Evolutionary conservation across 2,329 filamentous ascomycete species (phyloP), one percentile per base, ranked within the genome.

Genomic region (Colletotrichum gigasporum): DNA sequence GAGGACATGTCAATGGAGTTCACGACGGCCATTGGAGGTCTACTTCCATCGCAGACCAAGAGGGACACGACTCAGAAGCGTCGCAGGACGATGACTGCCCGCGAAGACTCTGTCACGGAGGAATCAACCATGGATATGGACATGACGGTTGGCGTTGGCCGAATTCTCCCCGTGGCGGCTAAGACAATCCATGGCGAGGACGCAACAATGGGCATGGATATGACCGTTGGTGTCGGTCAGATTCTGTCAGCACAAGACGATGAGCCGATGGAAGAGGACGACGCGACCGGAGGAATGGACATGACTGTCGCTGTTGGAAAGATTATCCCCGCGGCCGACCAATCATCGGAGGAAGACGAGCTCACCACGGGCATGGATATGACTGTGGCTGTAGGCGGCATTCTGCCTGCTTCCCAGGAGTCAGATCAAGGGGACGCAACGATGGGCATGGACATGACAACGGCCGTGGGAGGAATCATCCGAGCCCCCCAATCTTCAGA

Each of bases 1-100:
- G 88, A 90, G 68, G 91, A 94, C 44, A 88, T 93, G 82, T 92
- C 91, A 0, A 94, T 94, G 90, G 91, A 94, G 70, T 83, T 94
- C 62, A 92, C 90, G 1, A 86, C 87, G 2, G 87, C 88, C 30
- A 83, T 90, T 67, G 88, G 88, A 0, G 82, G 84, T 16, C 76
- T 90, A 0, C 71, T 89, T 5, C 70, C 74, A 14, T 67, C 71
- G 51, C 72, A 68, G 12, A 73, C 24, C 16, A 75, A 47, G 39
- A 35, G 60, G 10, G 28, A 52, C 6, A 11, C 28, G 5, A 12
- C 52, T 14, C 65, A 41, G 63, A 68, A 58, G 53, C 70, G 51
- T 16, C 83, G 69, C 63, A 68, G 70, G 68, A 71, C 58, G 24
- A 63, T 45, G 34, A 53, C 24, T 12, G 26, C 48, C 35, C 28